Percentiles rank a stretch among this genome's conserved stretches.
Conservation (phyloP, 768 basidiomycete species). For the Boletellus emodensis region DNA sequence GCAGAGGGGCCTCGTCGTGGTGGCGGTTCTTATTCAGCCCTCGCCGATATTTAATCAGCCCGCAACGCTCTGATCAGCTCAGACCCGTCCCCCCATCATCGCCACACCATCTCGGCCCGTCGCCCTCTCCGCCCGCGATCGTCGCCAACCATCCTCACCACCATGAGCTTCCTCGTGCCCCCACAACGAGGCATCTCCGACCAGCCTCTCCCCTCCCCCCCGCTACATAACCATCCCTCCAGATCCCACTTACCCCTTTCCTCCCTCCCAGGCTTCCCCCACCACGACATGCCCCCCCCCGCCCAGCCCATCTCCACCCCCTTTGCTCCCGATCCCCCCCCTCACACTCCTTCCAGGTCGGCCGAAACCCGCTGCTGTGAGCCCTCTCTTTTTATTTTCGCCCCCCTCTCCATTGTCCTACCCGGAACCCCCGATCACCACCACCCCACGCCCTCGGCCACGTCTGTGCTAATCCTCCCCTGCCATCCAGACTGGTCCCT, state of each 20-base stretch:
- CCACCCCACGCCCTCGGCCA: slow-evolving; percentile 13
- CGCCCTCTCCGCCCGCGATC: slow-evolving; percentile 8
- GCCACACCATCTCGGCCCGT: neutral
- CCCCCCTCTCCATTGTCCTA: neutral
- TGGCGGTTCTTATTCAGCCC: slow-evolving; percentile 4
- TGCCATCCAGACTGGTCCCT: slow-evolving; percentile 68
- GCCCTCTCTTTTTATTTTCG: slow-evolving; percentile 28
- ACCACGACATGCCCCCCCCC: slow-evolving; percentile 29
- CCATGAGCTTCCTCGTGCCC: slow-evolving; percentile 35
- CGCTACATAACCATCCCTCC: slow-evolving; percentile 31
- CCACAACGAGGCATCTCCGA: slow-evolving; percentile 32
- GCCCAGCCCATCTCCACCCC: slow-evolving; percentile 24
- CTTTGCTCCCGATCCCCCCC: slow-evolving; percentile 35
- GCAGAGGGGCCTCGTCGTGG: neutral
- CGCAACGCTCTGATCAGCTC: too few relatives aligned
- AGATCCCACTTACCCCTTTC: slow-evolving; percentile 38
- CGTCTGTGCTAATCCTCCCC: slow-evolving; percentile 16
- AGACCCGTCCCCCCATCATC: neutral
- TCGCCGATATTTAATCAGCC: slow-evolving; percentile 4
- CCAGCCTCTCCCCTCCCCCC: slow-evolving; percentile 21
- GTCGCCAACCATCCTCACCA: slow-evolving; percentile 7
- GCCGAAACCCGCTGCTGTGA: slow-evolving; percentile 76
- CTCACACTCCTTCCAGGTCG: slow-evolving; percentile 46
- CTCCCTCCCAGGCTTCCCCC: slow-evolving; percentile 34
- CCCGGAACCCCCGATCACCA: slow-evolving; percentile 23